These are phyloP conservation scores for Leccinum broughii DNA, from an alignment of 768 basidiomycete genomes.

Conservation along the genomic window DNA sequence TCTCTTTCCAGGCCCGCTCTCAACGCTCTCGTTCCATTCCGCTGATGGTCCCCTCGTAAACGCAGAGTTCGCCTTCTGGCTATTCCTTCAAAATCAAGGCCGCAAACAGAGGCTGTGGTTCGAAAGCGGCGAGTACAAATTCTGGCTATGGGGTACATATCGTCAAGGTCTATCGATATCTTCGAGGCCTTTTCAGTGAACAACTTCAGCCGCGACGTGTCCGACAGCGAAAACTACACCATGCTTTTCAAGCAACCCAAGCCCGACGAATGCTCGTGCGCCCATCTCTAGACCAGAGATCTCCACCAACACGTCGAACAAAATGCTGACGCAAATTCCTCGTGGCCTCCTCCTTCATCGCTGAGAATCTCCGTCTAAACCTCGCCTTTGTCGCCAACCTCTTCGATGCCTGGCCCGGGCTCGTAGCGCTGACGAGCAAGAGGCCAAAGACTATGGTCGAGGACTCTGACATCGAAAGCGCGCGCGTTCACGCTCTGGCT, in stretches of 20 bases:
- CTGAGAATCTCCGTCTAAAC: too few relatives aligned
- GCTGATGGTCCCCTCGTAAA: not conserved
- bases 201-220: too few relatives aligned
- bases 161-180: not conserved
- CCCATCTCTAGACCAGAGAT: too few relatives aligned
- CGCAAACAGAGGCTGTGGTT: conserved; percentile 75
- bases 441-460: conserved; percentile 93
- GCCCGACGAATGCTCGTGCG: too few relatives aligned
- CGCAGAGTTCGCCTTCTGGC: conserved; percentile 77
- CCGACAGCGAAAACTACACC: too few relatives aligned
- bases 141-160: conserved; percentile 65
- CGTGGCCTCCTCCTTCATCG: too few relatives aligned
- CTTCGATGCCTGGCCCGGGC: conserved; percentile 96
- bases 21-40: too few relatives aligned
- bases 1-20: not conserved
- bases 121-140: conserved; percentile 71
- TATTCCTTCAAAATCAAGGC: conserved; percentile 79
- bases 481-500: conserved; percentile 96
- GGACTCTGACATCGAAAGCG: conserved; percentile 98
- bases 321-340: too few relatives aligned
- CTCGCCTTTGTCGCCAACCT: conserved; percentile 86
- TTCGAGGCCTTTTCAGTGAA: too few relatives aligned
- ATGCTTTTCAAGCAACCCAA: too few relatives aligned
- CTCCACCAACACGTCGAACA: too few relatives aligned
- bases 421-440: conserved; percentile 94